Evolutionary conservation across 768 basidiomycete genomes (phyloP).

Genomic region (Mycena albidolilacea): DNA sequence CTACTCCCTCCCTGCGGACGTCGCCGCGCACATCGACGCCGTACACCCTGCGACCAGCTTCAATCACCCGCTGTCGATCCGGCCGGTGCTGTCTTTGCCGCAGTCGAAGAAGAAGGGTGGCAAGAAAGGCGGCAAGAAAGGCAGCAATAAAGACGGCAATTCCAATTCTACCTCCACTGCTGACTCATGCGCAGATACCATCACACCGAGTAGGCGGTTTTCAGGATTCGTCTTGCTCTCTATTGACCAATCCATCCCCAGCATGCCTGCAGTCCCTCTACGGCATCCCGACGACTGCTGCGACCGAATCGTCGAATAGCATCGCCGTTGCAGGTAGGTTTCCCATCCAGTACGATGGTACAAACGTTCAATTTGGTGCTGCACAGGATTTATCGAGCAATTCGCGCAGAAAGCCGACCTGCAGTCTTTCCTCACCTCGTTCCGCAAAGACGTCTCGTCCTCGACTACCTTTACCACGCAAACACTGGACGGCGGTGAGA

Average conservation of each 20-base stretch:
- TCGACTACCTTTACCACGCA: constrained; percentile 39
- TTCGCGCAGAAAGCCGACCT: constrained; percentile 41
- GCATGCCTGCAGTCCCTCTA: constrained; percentile 45
- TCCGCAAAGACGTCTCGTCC: constrained; percentile 41
- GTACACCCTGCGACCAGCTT: constrained; percentile 54
- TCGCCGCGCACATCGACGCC: constrained; percentile 48
- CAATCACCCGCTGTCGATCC: constrained; percentile 38
- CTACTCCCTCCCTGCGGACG: constrained; percentile 53
- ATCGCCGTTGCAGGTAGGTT: constrained; percentile 35
- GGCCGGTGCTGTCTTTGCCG: constrained; percentile 39
- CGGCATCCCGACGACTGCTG: constrained; percentile 50
- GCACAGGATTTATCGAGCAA: constrained; percentile 45
- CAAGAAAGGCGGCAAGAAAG: too few relatives aligned
- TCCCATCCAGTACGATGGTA: not conserved
- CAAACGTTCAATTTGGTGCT: not conserved
- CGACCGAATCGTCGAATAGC: constrained; percentile 38
- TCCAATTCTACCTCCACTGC: not conserved
- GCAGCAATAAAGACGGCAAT: not conserved
- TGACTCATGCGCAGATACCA: constrained; percentile 4
- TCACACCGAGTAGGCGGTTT: constrained; percentile 30
- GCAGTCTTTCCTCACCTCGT: constrained; percentile 37
- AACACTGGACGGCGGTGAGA: constrained; percentile 40
- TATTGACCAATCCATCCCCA: constrained; percentile 17
- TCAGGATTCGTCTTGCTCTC: not conserved
- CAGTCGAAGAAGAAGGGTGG: not conserved